phyloP scores from a whole-genome alignment of 192 early-diverging fungal genomes.

The Powellomyces hirtus region DNA sequence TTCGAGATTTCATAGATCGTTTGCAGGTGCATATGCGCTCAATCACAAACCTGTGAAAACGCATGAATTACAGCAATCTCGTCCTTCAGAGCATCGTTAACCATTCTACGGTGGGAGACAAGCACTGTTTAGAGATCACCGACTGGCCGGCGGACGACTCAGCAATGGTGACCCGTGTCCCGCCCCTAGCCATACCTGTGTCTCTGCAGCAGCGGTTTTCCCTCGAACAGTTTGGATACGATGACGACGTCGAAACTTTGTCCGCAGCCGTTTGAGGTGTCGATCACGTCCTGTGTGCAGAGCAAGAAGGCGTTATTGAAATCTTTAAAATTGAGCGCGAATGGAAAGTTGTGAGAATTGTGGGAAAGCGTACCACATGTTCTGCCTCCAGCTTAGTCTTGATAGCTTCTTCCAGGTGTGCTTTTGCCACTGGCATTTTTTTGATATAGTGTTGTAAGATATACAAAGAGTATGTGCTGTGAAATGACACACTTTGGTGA shows the following conservation, averaged over 20 bases:
- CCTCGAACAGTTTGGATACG: conserved; percentile 71
- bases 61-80: conserved; percentile 81
- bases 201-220: conserved; percentile 64
- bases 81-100: conserved; percentile 76
- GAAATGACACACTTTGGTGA: no score
- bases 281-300: conserved; percentile 41
- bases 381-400: conserved; percentile 20
- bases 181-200: conserved; percentile 49
- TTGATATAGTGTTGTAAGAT: neutral
- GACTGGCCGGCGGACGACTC: neutral
- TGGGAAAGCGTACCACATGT: conserved; percentile 11
- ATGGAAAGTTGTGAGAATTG: neutral
- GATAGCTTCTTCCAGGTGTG: conserved; percentile 14
- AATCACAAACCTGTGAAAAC: conserved; percentile 71
- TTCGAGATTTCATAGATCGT: neutral
- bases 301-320: neutral
- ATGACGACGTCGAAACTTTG: conserved; percentile 77
- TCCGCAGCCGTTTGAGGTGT: conserved; percentile 78
- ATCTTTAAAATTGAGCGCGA: neutral
- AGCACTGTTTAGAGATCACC: neutral
- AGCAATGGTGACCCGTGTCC: neutral
- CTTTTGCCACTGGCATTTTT: conserved; percentile 23
- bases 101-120: conserved; percentile 44
- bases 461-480: no score
- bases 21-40: neutral